Percentiles rank a stretch among this genome's conserved stretches.
Evolutionary conservation across 176 grass and related monocot genomes (phyloP).

Genomic region (sorghum (Sorghum bicolor)): Sorghum_bicolor_NCBIv3 NC_012873.2:16065001-16065500

Average conservation of each 20-base stretch:
- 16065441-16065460: too few species aligned
- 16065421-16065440: too few species aligned
- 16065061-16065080: background rate
- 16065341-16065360: background rate
- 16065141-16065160: conserved; percentile 90
- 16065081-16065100: conserved; percentile 89
- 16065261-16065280: background rate
- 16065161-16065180: conserved; percentile 88
- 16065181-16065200: conserved; percentile 72
- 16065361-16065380: background rate
- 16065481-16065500: too few species aligned
- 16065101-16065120: conserved; percentile 92
- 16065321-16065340: background rate
- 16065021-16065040: conserved; percentile 43
- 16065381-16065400: background rate
- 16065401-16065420: too few species aligned
- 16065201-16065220: conserved; percentile 95
- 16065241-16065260: background rate
- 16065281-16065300: background rate
- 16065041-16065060: conserved; percentile 10
- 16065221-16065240: conserved; percentile 31
- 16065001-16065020: conserved; percentile 80
- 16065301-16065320: background rate
- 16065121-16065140: conserved; percentile 90
- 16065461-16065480: too few species aligned